A percentile compares a stretch with the other conserved stretches of the same genome.
phyloP scores from a whole-genome alignment of 768 basidiomycete genomes.

The Naematelia encephala region DNA sequence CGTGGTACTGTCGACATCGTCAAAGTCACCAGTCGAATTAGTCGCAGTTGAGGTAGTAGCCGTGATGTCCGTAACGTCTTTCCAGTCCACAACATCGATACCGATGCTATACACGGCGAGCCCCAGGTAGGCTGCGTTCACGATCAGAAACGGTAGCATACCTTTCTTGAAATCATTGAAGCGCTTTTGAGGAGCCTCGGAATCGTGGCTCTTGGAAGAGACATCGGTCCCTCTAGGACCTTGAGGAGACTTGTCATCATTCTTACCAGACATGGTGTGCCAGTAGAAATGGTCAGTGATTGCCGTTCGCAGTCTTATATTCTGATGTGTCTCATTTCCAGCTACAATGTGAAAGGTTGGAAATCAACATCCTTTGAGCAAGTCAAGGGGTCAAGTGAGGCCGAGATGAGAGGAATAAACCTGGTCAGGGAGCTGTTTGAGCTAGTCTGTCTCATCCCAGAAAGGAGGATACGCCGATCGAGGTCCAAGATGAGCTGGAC shows the following conservation, averaged over 20 bases:
- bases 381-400: not conserved
- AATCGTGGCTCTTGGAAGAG: not conserved
- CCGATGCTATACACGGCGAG: not conserved
- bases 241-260: not conserved
- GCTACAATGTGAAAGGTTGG: not conserved
- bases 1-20: not conserved
- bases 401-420: not conserved
- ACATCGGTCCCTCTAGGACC: not conserved
- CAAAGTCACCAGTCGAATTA: too few species aligned
- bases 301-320: not conserved
- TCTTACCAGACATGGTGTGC: not conserved
- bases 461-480: too few species aligned
- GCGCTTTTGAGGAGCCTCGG: not conserved
- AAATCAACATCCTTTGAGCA: not conserved
- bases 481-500: too few species aligned
- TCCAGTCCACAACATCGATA: not conserved
- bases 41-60: too few species aligned
- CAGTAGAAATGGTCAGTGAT: not conserved
- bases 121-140: not conserved
- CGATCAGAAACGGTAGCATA: not conserved
- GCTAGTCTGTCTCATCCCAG: too few species aligned
- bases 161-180: not conserved
- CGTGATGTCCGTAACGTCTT: not conserved
- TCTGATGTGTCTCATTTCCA: not conserved
- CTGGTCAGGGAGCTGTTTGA: too few species aligned